Conservation (phyloP, 805 yeast species). For the Saccharomycopsis sp. region DNA sequence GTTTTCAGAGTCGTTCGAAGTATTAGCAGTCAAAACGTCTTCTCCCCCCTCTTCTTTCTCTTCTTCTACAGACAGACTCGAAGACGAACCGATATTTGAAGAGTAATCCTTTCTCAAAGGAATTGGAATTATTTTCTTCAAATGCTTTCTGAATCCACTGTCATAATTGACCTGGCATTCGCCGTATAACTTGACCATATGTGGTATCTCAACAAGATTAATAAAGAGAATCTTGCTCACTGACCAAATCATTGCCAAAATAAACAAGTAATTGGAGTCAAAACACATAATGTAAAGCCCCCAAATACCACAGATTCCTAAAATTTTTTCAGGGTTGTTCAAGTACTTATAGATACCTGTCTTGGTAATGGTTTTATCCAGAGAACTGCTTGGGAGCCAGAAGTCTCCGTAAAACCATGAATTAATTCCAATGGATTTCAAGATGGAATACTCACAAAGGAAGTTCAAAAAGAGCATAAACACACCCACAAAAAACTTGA, state of each 20-base stretch:
- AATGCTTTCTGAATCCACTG: slow-evolving; percentile 21
- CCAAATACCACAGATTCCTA: slow-evolving; percentile 77
- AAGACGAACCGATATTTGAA: background rate
- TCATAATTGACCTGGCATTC: slow-evolving; percentile 39
- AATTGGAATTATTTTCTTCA: slow-evolving; percentile 20
- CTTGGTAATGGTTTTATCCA: slow-evolving; percentile 48
- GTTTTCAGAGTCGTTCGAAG: background rate
- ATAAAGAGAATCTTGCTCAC: slow-evolving; percentile 58
- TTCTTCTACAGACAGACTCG: background rate
- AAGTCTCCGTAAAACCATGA: slow-evolving; percentile 93
- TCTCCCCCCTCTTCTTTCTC: background rate
- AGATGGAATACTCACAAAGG: slow-evolving; percentile 64
- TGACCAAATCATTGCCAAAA: slow-evolving; percentile 60
- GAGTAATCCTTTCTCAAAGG: slow-evolving; percentile 6
- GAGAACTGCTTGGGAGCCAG: slow-evolving; percentile 50
- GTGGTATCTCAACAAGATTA: slow-evolving; percentile 69
- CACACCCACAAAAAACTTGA: slow-evolving; percentile 53
- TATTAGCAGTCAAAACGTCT: background rate
- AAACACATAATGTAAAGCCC: slow-evolving; percentile 56
- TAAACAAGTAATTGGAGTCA: slow-evolving; percentile 41
- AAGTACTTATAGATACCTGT: slow-evolving; percentile 78
- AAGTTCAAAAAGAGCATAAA: slow-evolving; percentile 52
- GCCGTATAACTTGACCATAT: slow-evolving; percentile 72
- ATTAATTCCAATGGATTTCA: slow-evolving; percentile 67
- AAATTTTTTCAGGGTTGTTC: slow-evolving; percentile 74